These are phyloP conservation scores for Lindgomyces ingoldianus DNA, from an alignment of 495 filamentous ascomycete species.

Conservation along the genomic window DNA sequence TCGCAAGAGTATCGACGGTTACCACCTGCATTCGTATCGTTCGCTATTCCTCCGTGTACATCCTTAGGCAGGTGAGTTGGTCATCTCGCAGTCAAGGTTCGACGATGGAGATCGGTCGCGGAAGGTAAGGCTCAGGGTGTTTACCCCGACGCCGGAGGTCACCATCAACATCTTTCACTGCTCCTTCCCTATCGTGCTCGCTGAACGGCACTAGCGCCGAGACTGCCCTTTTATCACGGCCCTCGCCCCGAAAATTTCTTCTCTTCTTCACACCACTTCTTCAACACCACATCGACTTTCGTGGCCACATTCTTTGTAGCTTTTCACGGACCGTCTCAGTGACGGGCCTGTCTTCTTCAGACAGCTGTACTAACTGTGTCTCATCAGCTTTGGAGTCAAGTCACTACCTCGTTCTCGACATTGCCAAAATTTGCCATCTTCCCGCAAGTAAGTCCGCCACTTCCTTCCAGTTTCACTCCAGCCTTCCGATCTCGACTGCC, in stretches of 20 bases:
- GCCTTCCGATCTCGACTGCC: not conserved
- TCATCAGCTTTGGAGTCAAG: slow-evolving; percentile 38
- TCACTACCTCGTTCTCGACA: slow-evolving; percentile 32
- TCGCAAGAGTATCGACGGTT: no score
- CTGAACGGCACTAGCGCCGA: not conserved
- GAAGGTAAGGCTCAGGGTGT: slow-evolving; percentile 1
- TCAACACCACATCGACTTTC: slow-evolving; percentile 33
- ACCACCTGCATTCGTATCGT: not conserved
- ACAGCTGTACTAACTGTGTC: not conserved
- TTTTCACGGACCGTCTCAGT: slow-evolving; percentile 33
- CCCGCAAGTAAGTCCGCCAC: slow-evolving; percentile 24
- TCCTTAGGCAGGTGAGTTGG: slow-evolving; percentile 5
- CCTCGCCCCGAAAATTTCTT: not conserved
- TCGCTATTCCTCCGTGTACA: not conserved
- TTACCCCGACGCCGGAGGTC: not conserved
- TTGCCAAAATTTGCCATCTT: slow-evolving; percentile 35
- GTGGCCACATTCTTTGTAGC: slow-evolving; percentile 43
- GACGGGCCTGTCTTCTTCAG: not conserved
- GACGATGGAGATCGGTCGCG: not conserved
- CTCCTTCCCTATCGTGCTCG: slow-evolving; percentile 15
- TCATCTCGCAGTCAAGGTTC: not conserved
- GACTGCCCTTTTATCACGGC: slow-evolving; percentile 17
- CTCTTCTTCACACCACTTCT: slow-evolving; percentile 33
- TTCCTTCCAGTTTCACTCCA: not conserved
- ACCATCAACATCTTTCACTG: not conserved